Evolutionary conservation across 2,329 filamentous ascomycete genomes (phyloP).

Genomic region (Pseudogymnoascus sp.): DNA sequence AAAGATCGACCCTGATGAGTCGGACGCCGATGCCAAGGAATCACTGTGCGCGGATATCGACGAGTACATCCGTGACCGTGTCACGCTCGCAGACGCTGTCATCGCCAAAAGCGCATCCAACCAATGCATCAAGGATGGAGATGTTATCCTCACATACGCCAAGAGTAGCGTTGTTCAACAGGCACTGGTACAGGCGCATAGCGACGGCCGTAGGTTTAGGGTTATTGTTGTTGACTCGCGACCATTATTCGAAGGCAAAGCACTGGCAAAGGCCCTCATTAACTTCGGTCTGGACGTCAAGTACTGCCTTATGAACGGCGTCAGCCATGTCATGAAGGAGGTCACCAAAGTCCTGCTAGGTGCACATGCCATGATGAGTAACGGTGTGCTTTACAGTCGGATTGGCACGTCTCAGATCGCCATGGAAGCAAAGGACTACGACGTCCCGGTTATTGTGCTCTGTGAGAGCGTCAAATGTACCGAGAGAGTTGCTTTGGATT

Average conservation of each 20-base stretch:
- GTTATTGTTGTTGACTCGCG: conserved; percentile 78
- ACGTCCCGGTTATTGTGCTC: conserved; percentile 76
- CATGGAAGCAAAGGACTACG: conserved; percentile 67
- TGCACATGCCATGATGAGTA: conserved; percentile 91
- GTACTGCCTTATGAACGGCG: conserved; percentile 73
- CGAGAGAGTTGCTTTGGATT: conserved; percentile 80
- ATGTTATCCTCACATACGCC: conserved; percentile 79
- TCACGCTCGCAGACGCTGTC: conserved; percentile 76
- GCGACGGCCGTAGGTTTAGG: conserved; percentile 64
- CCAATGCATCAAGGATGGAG: conserved; percentile 64
- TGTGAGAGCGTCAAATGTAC: conserved; percentile 96
- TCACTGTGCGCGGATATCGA: conserved; percentile 75
- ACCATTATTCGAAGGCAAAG: conserved; percentile 61
- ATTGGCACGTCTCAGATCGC: conserved; percentile 83
- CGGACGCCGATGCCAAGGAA: conserved; percentile 74
- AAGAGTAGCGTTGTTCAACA: conserved; percentile 81
- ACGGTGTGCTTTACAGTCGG: conserved; percentile 81
- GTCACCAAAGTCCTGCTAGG: conserved; percentile 63
- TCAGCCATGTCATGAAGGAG: conserved; percentile 64
- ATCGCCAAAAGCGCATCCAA: conserved; percentile 69
- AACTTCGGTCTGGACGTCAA: conserved; percentile 63
- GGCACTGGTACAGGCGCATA: conserved; percentile 65
- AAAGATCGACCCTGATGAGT: conserved; percentile 76
- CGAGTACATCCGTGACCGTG: conserved; percentile 80
- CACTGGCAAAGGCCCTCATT: conserved; percentile 62